Percentiles rank a stretch among this genome's conserved stretches.
Conservation (phyloP, 1,284 basidiomycete genomes). For the Xerocomus amazonicus region DNA sequence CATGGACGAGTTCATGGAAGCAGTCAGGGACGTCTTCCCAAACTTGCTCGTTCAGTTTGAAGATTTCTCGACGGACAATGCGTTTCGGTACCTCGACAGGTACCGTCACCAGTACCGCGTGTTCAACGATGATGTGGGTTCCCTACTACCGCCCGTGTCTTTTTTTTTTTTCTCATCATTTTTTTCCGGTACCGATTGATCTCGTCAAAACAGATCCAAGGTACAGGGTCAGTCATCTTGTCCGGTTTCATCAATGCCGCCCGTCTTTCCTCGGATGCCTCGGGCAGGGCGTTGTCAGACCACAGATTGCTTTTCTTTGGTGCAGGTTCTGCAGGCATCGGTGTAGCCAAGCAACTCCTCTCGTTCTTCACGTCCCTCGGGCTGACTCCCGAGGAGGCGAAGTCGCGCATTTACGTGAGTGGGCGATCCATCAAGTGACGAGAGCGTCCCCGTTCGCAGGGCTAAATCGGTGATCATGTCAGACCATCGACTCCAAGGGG, state of each 20-base stretch:
- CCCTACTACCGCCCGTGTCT: no score
- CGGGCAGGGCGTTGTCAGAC: conserved; percentile 59
- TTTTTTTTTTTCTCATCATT: conserved; percentile 1
- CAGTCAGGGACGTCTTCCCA: conserved; percentile 66
- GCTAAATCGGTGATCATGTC: conserved; percentile 1
- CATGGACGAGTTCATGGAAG: conserved; percentile 80
- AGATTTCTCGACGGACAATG: conserved; percentile 75
- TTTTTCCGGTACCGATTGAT: conserved; percentile 7
- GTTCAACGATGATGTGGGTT: conserved; percentile 76
- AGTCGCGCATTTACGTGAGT: conserved; percentile 62
- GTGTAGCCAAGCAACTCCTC: conserved; percentile 75
- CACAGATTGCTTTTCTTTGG: conserved; percentile 82
- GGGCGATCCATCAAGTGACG: neutral
- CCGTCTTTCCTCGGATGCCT: conserved; percentile 57
- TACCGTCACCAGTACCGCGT: conserved; percentile 61
- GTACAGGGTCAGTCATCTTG: conserved; percentile 72
- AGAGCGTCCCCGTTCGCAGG: neutral
- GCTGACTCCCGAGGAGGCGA: conserved; percentile 64
- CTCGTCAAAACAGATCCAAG: conserved; percentile 47
- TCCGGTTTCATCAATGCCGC: conserved; percentile 81
- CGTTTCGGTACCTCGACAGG: conserved; percentile 67
- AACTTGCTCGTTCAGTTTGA: conserved; percentile 79
- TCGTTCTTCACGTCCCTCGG: conserved; percentile 72
- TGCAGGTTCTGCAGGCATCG: conserved; percentile 74
- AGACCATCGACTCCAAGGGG: conserved; percentile 76